A percentile compares a stretch with the other conserved stretches of the same genome.
Evolutionary conservation across 1,284 basidiomycete species (phyloP).

Genomic region (Xerocomus subilludens): DNA sequence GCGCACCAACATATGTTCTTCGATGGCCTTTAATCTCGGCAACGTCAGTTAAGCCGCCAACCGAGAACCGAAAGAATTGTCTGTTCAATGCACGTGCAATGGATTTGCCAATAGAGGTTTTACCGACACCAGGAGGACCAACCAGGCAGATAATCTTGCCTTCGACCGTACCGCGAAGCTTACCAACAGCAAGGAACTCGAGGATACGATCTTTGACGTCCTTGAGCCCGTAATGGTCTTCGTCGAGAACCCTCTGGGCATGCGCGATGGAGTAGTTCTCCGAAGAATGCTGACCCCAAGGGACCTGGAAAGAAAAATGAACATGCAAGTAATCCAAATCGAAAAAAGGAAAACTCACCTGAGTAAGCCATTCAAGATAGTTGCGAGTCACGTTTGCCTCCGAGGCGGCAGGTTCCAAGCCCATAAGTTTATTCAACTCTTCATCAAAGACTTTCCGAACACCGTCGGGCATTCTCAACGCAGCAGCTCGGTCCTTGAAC

Average conservation of each 20-base stretch:
- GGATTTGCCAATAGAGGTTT: slow-evolving; percentile 95
- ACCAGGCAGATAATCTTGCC: slow-evolving; percentile 98
- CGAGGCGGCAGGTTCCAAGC: slow-evolving; percentile 91
- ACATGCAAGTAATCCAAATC: slow-evolving; percentile 2
- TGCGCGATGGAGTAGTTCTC: slow-evolving; percentile 94
- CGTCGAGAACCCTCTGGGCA: slow-evolving; percentile 88
- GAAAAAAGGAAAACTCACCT: slow-evolving; percentile 59
- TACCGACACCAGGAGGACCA: slow-evolving; percentile 97
- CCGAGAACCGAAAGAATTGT: slow-evolving; percentile 96
- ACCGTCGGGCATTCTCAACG: slow-evolving; percentile 91
- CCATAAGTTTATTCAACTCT: slow-evolving; percentile 92
- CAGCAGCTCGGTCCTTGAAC: slow-evolving; percentile 90
- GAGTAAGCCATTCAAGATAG: slow-evolving; percentile 96
- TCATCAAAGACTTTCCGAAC: slow-evolving; percentile 98
- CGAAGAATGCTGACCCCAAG: slow-evolving; percentile 95
- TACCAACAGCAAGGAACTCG: slow-evolving; percentile 98
- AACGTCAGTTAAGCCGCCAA: slow-evolving; percentile 96
- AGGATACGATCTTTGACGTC: slow-evolving; percentile 98
- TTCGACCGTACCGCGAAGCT: slow-evolving; percentile 95
- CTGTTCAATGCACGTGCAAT: slow-evolving; percentile 88
- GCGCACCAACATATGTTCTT: slow-evolving; percentile 94
- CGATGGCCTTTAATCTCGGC: slow-evolving; percentile 99
- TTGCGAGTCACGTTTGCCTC: slow-evolving; percentile 98
- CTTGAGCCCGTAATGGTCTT: slow-evolving; percentile 96
- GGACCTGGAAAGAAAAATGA: slow-evolving; percentile 66